Base-by-base conservation (phyloP, 2,329 filamentous ascomycete species). In the Aureobasidium sp. region DNA sequence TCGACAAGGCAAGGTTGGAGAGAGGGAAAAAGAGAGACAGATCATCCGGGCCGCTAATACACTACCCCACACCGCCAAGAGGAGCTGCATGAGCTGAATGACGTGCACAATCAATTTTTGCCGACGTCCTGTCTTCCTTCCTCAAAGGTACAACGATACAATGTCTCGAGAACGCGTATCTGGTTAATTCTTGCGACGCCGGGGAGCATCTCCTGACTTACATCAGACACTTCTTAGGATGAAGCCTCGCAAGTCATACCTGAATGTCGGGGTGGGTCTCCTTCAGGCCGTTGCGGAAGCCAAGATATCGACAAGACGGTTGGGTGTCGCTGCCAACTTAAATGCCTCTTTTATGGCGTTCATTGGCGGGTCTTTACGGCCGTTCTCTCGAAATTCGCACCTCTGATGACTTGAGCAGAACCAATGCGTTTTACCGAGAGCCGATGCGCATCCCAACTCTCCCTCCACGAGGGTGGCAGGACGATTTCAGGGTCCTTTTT, bases 351-450 rank as follows among this genome's bases (percentile, higher is more conserved):
- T 13, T n/a, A 39, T 34, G 26, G 47, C 57, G 57, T 61, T 61
- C 37, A 61, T 61, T 61, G 57, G 57, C 57, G 57, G 57, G 57
- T 27, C 26, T 44, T 61, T 41, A 51, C 57, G 57, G 57, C 57
- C 57, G 47, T 61, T 50, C 24, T 15, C 24, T 50, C 20, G 15
- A 20, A 39, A 27, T 41, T 9, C 36, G n/a, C 44, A 41, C 13
- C 15, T 26, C 44, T 41, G 46, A 34, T 59, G 56, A 59, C 44
- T 59, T 39, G 56, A 50, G 56, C 44, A 59, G 9, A 26, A 29
- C 44, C 32, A 41, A 32, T 32, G 24, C 44, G 32, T 24, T 50
- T 50, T 56, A 44, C 56, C 56, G 56, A 50, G 56, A 41, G 12
- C 56, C 56, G 56, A 59, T 34, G 47, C 17, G 46, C 26, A 36